A percentile compares a stretch with the other conserved stretches of the same genome.
phyloP scores from a whole-genome alignment of 2,329 filamentous ascomycete genomes.

The Neonectria neomacrospora region DNA sequence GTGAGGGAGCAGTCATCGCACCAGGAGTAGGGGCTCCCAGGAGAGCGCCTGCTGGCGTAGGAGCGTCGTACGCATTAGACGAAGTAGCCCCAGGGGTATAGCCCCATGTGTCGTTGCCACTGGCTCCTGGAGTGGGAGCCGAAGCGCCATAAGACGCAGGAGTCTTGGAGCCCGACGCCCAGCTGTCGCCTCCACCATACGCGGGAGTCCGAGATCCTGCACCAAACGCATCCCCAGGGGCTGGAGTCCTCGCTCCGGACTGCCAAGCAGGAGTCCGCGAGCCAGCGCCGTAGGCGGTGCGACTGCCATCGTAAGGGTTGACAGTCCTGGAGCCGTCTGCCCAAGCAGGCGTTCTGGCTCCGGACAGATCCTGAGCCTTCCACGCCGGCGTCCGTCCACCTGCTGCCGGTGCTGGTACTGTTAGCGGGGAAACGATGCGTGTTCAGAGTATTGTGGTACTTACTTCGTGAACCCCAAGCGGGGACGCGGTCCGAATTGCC shows the following conservation, averaged over 20 bases:
- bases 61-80: constrained; percentile 72
- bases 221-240: constrained; percentile 68
- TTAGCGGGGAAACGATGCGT: constrained; percentile 38
- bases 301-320: constrained; percentile 78
- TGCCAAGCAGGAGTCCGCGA: constrained; percentile 82
- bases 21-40: constrained; percentile 71
- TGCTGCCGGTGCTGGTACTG: constrained; percentile 62
- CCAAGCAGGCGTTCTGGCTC: constrained; percentile 77
- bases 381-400: constrained; percentile 73
- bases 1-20: constrained; percentile 75
- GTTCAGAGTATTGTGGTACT: constrained; percentile 51
- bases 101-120: constrained; percentile 69
- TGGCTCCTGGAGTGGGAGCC: constrained; percentile 68
- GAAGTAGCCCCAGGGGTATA: constrained; percentile 64
- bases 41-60: constrained; percentile 70
- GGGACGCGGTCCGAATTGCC: constrained; percentile 76
- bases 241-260: constrained; percentile 78
- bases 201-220: constrained; percentile 76
- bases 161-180: constrained; percentile 78
- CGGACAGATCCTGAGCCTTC: constrained; percentile 63
- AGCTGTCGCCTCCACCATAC: constrained; percentile 69
- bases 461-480: constrained; percentile 78
- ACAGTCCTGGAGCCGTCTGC: constrained; percentile 73
- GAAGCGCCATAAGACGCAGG: constrained; percentile 76
- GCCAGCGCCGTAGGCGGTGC: constrained; percentile 81